Conservation (phyloP, 805 yeast genomes). For the Naumovozyma dairenensis region DNA sequence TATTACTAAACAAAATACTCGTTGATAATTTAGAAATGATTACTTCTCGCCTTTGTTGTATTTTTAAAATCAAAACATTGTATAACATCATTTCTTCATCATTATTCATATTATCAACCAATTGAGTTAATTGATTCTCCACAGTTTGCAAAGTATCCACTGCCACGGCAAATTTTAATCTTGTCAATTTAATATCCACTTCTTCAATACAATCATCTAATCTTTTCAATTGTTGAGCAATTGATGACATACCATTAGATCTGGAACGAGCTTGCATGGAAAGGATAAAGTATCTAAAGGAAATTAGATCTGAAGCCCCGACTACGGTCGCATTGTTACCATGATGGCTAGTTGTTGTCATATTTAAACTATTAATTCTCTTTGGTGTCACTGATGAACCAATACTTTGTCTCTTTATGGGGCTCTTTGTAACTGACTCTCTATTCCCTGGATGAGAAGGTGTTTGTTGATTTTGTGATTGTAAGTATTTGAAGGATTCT, state of each 20-base stretch:
- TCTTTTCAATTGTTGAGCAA: conserved; percentile 38
- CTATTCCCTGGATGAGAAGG: conserved; percentile 23
- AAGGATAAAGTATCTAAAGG: no score
- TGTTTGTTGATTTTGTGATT: conserved; percentile 25
- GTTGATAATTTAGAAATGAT: conserved; percentile 30
- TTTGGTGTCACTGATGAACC: conserved; percentile 17
- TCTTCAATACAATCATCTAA: conserved; percentile 60
- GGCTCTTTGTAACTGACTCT: conserved; percentile 23
- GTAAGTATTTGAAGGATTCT: conserved; percentile 36
- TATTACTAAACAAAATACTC: conserved; percentile 21
- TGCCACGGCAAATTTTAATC: conserved; percentile 42
- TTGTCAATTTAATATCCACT: conserved; percentile 56
- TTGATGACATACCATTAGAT: conserved; percentile 37
- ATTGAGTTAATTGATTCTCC: conserved; percentile 21
- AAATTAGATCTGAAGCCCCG: conserved; percentile 35
- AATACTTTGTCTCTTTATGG: conserved; percentile 29
- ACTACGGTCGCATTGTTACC: conserved; percentile 2
- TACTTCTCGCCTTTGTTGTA: conserved; percentile 25
- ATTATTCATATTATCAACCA: conserved; percentile 9
- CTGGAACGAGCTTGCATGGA: conserved; percentile 52
- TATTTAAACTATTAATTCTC: conserved; percentile 4
- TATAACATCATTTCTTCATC: conserved; percentile 26
- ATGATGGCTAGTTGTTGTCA: not conserved
- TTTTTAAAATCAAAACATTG: conserved; percentile 28
- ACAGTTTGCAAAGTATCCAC: conserved; percentile 29